phyloP scores from a whole-genome alignment of 176 grass and related monocot genomes.

The Lolium multiflorum region DNA sequence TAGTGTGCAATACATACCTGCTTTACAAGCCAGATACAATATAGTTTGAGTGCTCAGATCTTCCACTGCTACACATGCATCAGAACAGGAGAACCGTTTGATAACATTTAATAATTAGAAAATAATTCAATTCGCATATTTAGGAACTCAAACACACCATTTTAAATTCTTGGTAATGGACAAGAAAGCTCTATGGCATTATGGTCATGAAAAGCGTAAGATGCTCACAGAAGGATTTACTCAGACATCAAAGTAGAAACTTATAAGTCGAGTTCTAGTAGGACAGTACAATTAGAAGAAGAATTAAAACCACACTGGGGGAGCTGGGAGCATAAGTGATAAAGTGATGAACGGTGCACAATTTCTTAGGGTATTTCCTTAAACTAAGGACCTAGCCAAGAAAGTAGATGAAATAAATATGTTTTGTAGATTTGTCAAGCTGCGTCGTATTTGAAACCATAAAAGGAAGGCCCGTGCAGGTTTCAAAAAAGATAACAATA shows the following conservation, averaged over 20 bases:
- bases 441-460: not conserved
- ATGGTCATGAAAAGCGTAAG: not conserved
- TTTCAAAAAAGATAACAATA: not conserved
- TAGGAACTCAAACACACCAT: not conserved
- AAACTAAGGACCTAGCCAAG: too few species aligned
- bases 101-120: not conserved
- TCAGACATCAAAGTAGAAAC: not conserved
- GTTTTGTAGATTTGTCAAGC: not conserved
- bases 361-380: too few species aligned
- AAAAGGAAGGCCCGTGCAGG: not conserved
- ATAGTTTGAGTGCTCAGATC: not conserved
- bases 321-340: too few species aligned
- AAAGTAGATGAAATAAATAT: not conserved
- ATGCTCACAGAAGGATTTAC: not conserved
- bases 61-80: not conserved
- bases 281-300: not conserved
- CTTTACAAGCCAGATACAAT: not conserved
- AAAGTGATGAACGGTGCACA: too few species aligned
- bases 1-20: not conserved
- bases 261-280: not conserved
- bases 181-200: not conserved
- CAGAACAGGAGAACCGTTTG: not conserved
- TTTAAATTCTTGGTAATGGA: not conserved
- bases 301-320: not conserved
- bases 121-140: not conserved